Conservation (phyloP, 2,329 filamentous ascomycete species). For the Aspergillus viridinutans region DNA sequence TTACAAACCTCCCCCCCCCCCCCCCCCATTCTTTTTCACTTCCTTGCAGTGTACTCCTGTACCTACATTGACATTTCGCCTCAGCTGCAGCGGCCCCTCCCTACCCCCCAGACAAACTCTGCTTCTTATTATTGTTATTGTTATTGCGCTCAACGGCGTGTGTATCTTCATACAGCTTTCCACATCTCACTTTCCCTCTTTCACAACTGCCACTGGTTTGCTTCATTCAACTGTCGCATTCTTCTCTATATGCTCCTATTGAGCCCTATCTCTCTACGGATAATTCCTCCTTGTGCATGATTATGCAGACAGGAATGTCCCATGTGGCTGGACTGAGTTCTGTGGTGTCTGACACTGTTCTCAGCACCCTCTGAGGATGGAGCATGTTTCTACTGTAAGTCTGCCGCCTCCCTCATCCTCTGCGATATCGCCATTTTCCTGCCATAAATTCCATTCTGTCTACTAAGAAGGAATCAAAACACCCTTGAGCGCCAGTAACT, state of each 20-base stretch:
- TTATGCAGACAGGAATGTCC: conserved; percentile 31
- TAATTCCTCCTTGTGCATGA: conserved; percentile 19
- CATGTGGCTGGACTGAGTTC: conserved; percentile 29
- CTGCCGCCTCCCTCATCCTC: not conserved
- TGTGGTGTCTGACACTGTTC: conserved; percentile 28
- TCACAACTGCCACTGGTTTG: not conserved
- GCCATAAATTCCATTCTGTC: not conserved
- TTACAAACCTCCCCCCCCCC: conserved; percentile 6
- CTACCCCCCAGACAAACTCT: not conserved
- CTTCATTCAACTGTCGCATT: conserved; percentile 11
- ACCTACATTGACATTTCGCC: not conserved
- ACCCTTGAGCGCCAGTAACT: not conserved
- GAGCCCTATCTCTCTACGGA: not conserved
- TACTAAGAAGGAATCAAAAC: not conserved
- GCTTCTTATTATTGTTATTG: not conserved
- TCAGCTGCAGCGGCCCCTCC: not conserved
- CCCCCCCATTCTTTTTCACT: conserved; percentile 6
- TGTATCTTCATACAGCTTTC: not conserved
- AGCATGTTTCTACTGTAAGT: conserved; percentile 41
- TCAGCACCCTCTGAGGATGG: conserved; percentile 32
- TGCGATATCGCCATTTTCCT: conserved; percentile 2
- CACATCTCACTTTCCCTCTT: not conserved
- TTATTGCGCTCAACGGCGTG: not conserved
- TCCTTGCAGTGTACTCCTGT: not conserved
- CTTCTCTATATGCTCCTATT: conserved; percentile 10